Conservation (phyloP, 306 rosid species). For the Castanea sativa region DNA sequence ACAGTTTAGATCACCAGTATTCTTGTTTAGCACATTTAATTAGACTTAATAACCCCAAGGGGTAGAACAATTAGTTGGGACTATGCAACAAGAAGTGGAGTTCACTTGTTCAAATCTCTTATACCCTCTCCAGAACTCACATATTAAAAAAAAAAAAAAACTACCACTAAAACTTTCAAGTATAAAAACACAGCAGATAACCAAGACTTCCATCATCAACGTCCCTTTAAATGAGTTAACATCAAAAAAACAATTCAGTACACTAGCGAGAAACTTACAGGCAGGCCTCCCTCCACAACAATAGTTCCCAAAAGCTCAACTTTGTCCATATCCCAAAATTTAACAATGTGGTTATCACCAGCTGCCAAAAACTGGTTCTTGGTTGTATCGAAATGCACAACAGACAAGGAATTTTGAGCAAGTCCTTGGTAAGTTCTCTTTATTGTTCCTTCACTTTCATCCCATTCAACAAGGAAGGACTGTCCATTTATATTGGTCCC, state of each 20-base stretch:
- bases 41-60: not conserved
- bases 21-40: not conserved
- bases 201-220: not conserved
- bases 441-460: constrained; percentile 29
- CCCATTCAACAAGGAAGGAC: constrained; percentile 44
- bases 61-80: no score
- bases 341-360: constrained; percentile 37
- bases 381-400: constrained; percentile 34
- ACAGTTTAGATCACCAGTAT: not conserved
- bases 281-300: constrained; percentile 31
- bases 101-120: no score
- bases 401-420: constrained; percentile 14
- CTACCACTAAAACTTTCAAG: not conserved
- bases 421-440: constrained; percentile 40
- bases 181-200: not conserved
- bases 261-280: constrained; percentile 17
- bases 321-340: constrained; percentile 51
- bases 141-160: no score
- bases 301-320: constrained; percentile 17
- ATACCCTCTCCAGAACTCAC: no score
- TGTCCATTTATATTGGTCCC: constrained; percentile 39
- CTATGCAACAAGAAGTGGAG: not conserved
- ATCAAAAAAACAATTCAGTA: not conserved
- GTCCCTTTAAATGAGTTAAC: constrained; percentile 5
- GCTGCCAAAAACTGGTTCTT: constrained; percentile 34